Evolutionary conservation across 2,329 filamentous ascomycete genomes (phyloP).

Genomic region (Achaetomium macrosporum): DNA sequence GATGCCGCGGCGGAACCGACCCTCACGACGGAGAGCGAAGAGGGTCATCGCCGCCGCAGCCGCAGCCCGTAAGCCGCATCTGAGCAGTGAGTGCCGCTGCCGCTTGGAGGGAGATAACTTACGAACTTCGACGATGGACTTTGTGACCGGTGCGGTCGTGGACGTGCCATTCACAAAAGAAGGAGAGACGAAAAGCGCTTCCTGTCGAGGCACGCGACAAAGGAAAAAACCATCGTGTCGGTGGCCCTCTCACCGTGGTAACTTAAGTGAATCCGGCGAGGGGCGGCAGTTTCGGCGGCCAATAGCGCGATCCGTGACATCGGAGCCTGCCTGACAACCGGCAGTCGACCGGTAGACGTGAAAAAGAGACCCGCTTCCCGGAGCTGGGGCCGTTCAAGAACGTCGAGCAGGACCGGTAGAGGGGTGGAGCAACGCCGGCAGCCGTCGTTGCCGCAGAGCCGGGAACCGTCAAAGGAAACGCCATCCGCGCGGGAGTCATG

Average conservation of each 20-base stretch:
- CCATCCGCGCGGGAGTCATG: too few relatives aligned
- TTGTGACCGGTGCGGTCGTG: not conserved
- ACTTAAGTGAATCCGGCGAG: not conserved
- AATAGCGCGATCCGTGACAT: not conserved
- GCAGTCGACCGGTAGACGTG: not conserved
- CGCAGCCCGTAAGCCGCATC: too few relatives aligned
- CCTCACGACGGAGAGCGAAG: too few relatives aligned
- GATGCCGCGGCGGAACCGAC: too few relatives aligned
- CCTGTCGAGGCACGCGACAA: not conserved
- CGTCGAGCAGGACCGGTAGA: not conserved
- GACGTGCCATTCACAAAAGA: not conserved
- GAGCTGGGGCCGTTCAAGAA: not conserved
- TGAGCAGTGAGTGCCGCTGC: too few relatives aligned
- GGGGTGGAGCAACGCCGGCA: not conserved
- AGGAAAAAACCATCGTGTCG: not conserved
- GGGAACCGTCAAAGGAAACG: too few relatives aligned
- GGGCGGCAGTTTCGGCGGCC: not conserved
- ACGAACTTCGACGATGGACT: not conserved
- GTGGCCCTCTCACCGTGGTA: not conserved
- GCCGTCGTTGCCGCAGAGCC: too few relatives aligned
- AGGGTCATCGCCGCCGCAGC: too few relatives aligned
- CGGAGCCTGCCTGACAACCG: not conserved
- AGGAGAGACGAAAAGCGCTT: slow-evolving; percentile 2
- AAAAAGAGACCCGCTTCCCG: not conserved
- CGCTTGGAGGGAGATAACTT: too few relatives aligned